Evolutionary conservation across 116 monocot genomes (phyloP).

Genomic region (Thalassia testudinum): DNA sequence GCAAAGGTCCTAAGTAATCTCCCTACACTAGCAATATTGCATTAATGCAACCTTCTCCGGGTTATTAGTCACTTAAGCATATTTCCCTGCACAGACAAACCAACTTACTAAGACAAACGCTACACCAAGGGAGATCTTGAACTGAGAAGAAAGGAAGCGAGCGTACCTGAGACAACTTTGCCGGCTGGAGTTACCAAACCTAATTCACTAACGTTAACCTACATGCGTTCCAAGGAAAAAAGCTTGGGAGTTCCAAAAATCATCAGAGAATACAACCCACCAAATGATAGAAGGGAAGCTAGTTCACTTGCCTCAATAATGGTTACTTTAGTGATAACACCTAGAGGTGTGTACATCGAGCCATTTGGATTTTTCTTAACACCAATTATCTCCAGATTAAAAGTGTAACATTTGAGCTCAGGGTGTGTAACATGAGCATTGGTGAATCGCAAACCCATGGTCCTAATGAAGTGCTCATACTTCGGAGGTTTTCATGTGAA

Average conservation of each 20-base stretch:
- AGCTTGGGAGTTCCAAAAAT: not conserved
- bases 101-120: not conserved
- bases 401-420: constrained; percentile 91
- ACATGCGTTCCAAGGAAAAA: not conserved
- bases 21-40: constrained; percentile 51
- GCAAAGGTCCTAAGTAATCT: too few relatives aligned
- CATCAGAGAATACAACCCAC: not conserved
- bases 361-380: constrained; percentile 96
- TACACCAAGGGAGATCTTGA: not conserved
- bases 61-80: constrained; percentile 86
- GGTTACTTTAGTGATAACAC: constrained; percentile 83
- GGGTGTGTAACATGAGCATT: constrained; percentile 94
- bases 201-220: constrained; percentile 97
- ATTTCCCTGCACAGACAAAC: constrained; percentile 48
- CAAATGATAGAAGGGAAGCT: not conserved
- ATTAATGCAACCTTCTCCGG: constrained; percentile 97
- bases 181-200: constrained; percentile 86
- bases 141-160: not conserved
- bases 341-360: constrained; percentile 77
- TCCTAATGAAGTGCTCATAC: constrained; percentile 75
- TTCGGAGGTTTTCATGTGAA: constrained; percentile 94
- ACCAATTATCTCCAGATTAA: constrained; percentile 83
- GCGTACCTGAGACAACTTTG: constrained; percentile 92
- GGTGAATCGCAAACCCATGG: constrained; percentile 59
- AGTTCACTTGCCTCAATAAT: constrained; percentile 78